These are phyloP conservation scores for Clitopilus passeckerianus DNA, from an alignment of 768 basidiomycete species.

Conservation along the genomic window DNA sequence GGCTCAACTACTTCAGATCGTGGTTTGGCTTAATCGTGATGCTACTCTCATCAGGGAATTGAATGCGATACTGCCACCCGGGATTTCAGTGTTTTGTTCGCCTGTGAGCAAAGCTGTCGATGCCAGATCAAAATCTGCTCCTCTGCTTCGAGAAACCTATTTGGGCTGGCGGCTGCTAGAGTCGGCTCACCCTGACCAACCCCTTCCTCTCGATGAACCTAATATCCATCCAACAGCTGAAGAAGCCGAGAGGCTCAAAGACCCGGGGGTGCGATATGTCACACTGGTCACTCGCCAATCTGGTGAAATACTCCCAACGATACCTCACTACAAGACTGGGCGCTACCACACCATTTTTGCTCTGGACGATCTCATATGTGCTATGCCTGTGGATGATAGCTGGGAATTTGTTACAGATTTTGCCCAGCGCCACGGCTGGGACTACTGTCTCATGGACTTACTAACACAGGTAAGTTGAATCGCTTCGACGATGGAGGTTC, in stretches of 20 bases:
- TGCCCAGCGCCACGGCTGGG: not conserved
- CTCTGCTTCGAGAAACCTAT: no score
- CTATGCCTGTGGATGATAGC: not conserved
- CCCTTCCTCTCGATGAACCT: no score
- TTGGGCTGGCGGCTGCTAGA: no score
- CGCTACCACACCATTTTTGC: no score
- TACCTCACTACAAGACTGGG: no score
- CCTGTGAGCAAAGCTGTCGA: not conserved
- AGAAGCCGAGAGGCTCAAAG: no score
- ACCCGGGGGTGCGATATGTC: no score
- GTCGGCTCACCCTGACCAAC: no score
- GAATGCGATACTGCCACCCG: not conserved
- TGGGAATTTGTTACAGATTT: not conserved
- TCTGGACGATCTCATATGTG: no score
- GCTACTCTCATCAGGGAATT: not conserved
- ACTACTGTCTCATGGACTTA: not conserved
- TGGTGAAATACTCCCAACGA: no score
- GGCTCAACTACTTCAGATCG: not conserved
- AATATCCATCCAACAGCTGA: no score
- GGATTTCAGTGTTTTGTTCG: not conserved
- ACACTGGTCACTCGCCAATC: no score
- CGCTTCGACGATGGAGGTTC: not conserved
- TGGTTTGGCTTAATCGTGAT: not conserved
- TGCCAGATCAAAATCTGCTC: not conserved
- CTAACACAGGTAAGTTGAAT: not conserved